These are phyloP conservation scores for Geranium incanum DNA, from an alignment of 441 rosid species.

Conservation along the genomic window DNA sequence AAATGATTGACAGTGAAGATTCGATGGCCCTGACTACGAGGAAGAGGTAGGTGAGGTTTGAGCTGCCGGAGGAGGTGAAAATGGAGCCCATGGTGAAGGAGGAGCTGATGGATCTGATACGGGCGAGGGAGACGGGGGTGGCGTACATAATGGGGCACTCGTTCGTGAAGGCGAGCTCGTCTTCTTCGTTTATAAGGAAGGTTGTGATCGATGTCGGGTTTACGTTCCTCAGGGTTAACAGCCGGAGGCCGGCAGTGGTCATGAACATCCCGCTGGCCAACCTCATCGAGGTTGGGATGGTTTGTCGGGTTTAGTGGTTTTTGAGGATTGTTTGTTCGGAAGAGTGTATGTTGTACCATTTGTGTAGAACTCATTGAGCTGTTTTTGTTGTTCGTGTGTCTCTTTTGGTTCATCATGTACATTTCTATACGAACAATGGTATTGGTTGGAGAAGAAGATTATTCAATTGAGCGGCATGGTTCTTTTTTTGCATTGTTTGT, in stretches of 20 bases:
- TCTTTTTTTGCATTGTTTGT: no score
- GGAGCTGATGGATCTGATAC: slow-evolving; percentile 64
- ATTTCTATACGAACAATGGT: not conserved
- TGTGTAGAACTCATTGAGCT: not conserved
- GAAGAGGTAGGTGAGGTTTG: slow-evolving; percentile 58
- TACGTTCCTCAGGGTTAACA: slow-evolving; percentile 81
- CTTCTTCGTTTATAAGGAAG: slow-evolving; percentile 60
- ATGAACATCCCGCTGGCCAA: slow-evolving; percentile 84
- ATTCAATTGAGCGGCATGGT: no score
- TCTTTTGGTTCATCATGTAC: not conserved
- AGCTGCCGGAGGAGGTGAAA: slow-evolving; percentile 41
- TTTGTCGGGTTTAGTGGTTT: slow-evolving; percentile 56
- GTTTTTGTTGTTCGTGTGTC: not conserved
- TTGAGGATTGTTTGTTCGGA: not conserved
- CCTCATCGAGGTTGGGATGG: slow-evolving; percentile 93
- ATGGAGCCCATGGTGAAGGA: slow-evolving; percentile 71
- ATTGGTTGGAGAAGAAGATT: no score
- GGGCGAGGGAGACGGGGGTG: slow-evolving; percentile 80
- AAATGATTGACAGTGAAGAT: not conserved
- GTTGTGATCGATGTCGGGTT: slow-evolving; percentile 64
- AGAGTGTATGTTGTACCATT: not conserved
- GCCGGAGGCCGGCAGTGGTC: slow-evolving; percentile 89
- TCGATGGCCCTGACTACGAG: slow-evolving; percentile 15
- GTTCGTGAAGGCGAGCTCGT: slow-evolving; percentile 71
- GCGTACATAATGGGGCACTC: slow-evolving; percentile 90